These are phyloP conservation scores for Penium margaritaceum DNA, from an alignment of 139 green algal genomes.

Conservation along the genomic window DNA sequence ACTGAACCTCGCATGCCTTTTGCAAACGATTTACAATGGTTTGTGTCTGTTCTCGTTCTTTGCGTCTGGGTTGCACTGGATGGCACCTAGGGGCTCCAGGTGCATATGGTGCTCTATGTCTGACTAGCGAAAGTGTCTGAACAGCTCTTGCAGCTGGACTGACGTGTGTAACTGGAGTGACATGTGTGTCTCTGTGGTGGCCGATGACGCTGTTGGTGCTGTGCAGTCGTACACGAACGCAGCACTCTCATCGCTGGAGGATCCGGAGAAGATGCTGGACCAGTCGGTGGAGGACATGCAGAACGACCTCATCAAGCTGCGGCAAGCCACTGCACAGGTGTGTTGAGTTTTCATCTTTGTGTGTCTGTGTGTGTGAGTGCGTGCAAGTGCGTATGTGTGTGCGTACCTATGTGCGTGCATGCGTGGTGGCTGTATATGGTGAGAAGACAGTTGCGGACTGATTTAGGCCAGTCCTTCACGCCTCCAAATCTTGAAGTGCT, in stretches of 20 bases:
- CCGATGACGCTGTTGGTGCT: background rate
- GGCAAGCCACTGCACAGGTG: slow-evolving; percentile 84
- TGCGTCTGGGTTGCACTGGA: background rate
- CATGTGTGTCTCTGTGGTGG: background rate
- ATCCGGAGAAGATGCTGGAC: slow-evolving; percentile 97
- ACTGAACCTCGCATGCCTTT: background rate
- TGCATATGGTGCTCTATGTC: background rate
- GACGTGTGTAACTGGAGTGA: background rate
- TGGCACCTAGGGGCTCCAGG: background rate
- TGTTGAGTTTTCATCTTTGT: too few species aligned
- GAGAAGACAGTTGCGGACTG: too few species aligned
- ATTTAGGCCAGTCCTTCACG: too few species aligned
- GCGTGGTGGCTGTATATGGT: too few species aligned
- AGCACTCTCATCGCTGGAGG: slow-evolving; percentile 47
- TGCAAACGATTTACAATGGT: background rate
- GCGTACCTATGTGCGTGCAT: too few species aligned
- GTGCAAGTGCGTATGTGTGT: too few species aligned
- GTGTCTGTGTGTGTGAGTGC: too few species aligned
- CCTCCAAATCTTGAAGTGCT: too few species aligned
- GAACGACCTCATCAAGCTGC: slow-evolving; percentile 91
- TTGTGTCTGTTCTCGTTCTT: background rate
- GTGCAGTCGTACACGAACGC: slow-evolving; percentile 71
- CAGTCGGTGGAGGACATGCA: slow-evolving; percentile 95
- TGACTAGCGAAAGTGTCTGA: background rate
- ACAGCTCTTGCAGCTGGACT: background rate